Evolutionary conservation across 805 yeast species (phyloP).

Genomic region (Sugiyamaella qingdaonensis): DNA sequence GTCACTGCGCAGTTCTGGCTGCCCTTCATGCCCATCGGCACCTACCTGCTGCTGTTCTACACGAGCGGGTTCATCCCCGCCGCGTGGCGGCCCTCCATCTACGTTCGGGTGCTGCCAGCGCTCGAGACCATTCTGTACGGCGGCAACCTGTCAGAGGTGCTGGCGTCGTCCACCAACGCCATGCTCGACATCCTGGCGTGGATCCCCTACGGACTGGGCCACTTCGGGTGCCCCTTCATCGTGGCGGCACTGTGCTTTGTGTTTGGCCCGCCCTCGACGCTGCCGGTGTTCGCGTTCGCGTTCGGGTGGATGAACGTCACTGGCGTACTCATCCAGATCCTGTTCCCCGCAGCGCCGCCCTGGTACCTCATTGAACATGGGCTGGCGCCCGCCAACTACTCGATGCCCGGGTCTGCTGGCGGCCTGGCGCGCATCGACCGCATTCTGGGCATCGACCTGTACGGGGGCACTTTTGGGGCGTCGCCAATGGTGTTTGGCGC

Average conservation of each 20-base stretch:
- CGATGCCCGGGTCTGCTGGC: slow-evolving; percentile 93
- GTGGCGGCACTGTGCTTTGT: slow-evolving; percentile 73
- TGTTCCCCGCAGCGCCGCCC: slow-evolving; percentile 95
- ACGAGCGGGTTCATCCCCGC: slow-evolving; percentile 71
- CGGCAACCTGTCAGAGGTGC: slow-evolving; percentile 77
- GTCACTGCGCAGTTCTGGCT: slow-evolving; percentile 78
- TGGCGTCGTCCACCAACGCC: slow-evolving; percentile 66
- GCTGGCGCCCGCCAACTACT: slow-evolving; percentile 81
- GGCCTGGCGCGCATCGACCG: slow-evolving; percentile 86
- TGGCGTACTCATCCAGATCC: slow-evolving; percentile 78
- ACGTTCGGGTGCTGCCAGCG: slow-evolving; percentile 84
- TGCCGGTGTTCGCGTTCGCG: slow-evolving; percentile 83
- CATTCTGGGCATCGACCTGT: slow-evolving; percentile 73
- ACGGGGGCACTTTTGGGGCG: slow-evolving; percentile 73
- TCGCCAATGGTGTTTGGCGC: slow-evolving; percentile 96
- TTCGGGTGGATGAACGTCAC: slow-evolving; percentile 90
- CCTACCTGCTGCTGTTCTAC: slow-evolving; percentile 84
- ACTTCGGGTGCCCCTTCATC: slow-evolving; percentile 86
- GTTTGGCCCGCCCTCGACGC: slow-evolving; percentile 86
- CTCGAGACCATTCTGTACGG: slow-evolving; percentile 90
- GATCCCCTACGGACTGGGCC: slow-evolving; percentile 91
- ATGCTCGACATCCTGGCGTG: slow-evolving; percentile 82
- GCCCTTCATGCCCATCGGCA: slow-evolving; percentile 73
- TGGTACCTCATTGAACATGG: slow-evolving; percentile 90
- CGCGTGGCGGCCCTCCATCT: slow-evolving; percentile 77